Evolutionary conservation across 202 grass and related monocot genomes (phyloP).

Genomic region (Carex arenaria): DNA sequence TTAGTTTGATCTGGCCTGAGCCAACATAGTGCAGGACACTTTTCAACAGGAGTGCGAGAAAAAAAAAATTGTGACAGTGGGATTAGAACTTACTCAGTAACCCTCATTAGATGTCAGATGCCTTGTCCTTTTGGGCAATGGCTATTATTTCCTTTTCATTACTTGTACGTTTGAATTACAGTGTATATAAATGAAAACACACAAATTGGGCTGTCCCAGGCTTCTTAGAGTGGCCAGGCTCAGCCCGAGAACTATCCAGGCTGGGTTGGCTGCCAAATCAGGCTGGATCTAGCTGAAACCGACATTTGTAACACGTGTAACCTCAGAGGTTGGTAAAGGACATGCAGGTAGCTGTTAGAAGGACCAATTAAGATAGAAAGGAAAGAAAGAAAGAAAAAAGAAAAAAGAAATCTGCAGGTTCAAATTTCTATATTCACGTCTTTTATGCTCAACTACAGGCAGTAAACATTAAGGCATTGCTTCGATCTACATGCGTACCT

Average conservation of each 20-base stretch:
- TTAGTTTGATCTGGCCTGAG: neutral
- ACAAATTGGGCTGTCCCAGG: neutral
- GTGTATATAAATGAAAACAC: neutral
- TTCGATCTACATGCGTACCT: neutral
- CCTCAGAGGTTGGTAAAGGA: neutral
- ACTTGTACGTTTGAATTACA: neutral
- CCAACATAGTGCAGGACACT: neutral
- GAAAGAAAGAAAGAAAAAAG: neutral
- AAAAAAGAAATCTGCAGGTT: neutral
- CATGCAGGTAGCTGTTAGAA: neutral
- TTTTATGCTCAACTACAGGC: neutral
- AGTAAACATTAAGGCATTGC: neutral
- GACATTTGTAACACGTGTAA: neutral
- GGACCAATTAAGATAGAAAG: neutral
- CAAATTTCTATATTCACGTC: neutral
- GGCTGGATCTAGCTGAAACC: neutral
- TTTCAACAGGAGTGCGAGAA: no score
- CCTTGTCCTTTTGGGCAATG: neutral
- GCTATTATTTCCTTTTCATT: neutral
- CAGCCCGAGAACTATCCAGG: neutral
- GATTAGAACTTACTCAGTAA: neutral
- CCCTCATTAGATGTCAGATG: neutral
- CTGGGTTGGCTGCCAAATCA: neutral
- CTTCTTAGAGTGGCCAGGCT: neutral
- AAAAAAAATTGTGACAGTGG: neutral